Evolutionary conservation across 2,329 filamentous ascomycete species (phyloP), one percentile per base, ranked within the genome.

Genomic region (Colletotrichum destructivum): DNA sequence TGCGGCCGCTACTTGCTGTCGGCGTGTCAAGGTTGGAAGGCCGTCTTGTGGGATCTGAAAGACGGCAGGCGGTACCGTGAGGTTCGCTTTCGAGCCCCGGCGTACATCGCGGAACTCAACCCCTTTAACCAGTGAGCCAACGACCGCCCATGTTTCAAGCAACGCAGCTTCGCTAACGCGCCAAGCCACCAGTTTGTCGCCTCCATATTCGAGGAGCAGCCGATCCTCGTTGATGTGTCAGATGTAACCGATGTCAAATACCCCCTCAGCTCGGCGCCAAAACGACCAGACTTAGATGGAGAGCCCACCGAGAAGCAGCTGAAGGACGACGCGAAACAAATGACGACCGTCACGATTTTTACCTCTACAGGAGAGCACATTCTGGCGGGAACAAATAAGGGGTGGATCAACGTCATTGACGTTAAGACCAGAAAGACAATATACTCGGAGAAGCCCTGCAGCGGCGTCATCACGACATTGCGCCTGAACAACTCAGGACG

Each of bases 71-170:
- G 93, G 71, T 86, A 95, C 77, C 92, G 95, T 75, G 95, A 94
- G 76, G 93, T 98, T 77, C 93, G 95, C 75, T 98, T 99, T 78
- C 92, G 96, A 75, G 94, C 95, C 3, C 95, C 96, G 0, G 94
- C 98, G 44, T 99, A 98, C 83, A 97, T 97, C 76, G 97, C 96
- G 4, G 96, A 99, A 83, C 86, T 99, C 68, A 94, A 99, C 82
- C 96, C 96, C 4, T 92, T 90, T 83, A 94, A 98, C 75, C 93
- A 95, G 94, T 96, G 85, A 78, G 90, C 59, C 16, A 6, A 7
- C 6, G 16, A 31, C 38, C 13, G 31, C 38, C 7, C 3, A 21
- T 57, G 13, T 4, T 23, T 42, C 31, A 54, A 54, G 11, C 23
- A 11, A 38, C 6, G 44, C 51, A 9, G 9, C 21, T 21, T 55